A percentile compares a stretch with the other conserved stretches of the same genome.
Evolutionary conservation across 306 rosid genomes (phyloP).

Genomic region (Pterocarpus macrocarpus): DNA sequence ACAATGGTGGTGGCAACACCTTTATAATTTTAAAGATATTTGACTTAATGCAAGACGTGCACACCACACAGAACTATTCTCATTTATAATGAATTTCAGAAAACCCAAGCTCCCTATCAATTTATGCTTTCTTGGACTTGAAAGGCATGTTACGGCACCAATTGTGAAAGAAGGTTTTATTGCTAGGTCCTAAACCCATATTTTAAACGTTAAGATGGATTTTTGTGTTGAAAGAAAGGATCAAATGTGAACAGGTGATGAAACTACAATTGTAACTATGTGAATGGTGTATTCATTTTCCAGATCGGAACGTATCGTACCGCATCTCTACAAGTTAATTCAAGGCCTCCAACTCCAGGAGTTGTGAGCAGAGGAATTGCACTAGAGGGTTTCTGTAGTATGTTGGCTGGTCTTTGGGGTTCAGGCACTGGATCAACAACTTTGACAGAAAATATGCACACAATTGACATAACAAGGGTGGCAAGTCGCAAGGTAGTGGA

Average conservation of each 20-base stretch:
- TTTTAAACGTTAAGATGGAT: conserved; percentile 24
- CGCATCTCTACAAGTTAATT: conserved; percentile 68
- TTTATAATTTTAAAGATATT: not conserved
- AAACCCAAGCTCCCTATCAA: not conserved
- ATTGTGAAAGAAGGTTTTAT: not conserved
- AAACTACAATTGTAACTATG: conserved; percentile 22
- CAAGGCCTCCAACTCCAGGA: conserved; percentile 85
- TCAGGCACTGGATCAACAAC: conserved; percentile 94
- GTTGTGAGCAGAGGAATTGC: conserved; percentile 98
- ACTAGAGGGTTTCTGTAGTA: conserved; percentile 93
- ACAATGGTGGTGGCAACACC: not conserved
- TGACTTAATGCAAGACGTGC: not conserved
- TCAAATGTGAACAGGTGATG: conserved; percentile 21
- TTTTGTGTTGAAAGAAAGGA: conserved; percentile 24
- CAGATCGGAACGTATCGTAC: conserved; percentile 90
- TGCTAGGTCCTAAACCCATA: not conserved
- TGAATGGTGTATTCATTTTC: conserved; percentile 39
- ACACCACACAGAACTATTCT: not conserved
- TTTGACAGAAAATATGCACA: conserved; percentile 87
- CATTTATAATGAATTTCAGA: conserved; percentile 4
- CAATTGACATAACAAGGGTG: conserved; percentile 80
- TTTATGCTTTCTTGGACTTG: not conserved
- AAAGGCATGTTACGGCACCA: not conserved
- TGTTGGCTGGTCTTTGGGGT: conserved; percentile 95
- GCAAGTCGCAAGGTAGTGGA: conserved; percentile 80